Conservation (phyloP, 2,329 filamentous ascomycete genomes). For the Cyphellophora europaea region DNA sequence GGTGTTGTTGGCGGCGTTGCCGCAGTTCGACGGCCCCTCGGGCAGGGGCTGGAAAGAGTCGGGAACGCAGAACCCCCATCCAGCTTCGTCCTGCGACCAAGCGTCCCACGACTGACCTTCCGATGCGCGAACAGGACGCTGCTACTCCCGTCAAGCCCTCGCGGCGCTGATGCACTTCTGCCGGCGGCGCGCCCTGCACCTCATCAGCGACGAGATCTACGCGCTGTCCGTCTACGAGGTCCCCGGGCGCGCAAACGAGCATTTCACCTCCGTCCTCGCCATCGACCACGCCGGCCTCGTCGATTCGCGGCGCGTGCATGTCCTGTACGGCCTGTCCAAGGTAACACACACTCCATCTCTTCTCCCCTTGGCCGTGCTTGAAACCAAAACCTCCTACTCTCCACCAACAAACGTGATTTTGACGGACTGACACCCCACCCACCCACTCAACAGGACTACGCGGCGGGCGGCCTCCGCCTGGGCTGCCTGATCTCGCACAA, state of each 20-base stretch:
- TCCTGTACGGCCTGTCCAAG: conserved; percentile 37
- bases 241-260: conserved; percentile 12
- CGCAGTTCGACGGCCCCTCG: too few species aligned
- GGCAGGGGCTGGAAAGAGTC: too few species aligned
- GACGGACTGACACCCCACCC: too few species aligned
- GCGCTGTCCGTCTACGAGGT: conserved; percentile 42
- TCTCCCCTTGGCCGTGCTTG: too few species aligned
- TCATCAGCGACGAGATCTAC: conserved; percentile 53
- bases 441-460: conserved; percentile 46
- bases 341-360: too few species aligned
- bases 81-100: too few species aligned
- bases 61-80: too few species aligned
- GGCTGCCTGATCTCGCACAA: conserved; percentile 44
- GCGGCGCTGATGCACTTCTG: conserved; percentile 39
- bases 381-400: too few species aligned
- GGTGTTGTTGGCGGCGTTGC: too few species aligned
- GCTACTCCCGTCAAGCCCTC: conserved; percentile 33
- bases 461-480: conserved; percentile 46
- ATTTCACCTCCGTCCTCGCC: conserved; percentile 39
- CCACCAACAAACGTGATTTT: too few species aligned
- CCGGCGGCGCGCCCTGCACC: conserved; percentile 39
- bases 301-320: conserved; percentile 41
- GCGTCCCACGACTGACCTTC: too few species aligned
- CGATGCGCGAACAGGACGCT: too few species aligned
- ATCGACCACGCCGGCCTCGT: conserved; percentile 37